Conservation (phyloP, 129 eudicot species). For the Erigeron canadensis region DNA sequence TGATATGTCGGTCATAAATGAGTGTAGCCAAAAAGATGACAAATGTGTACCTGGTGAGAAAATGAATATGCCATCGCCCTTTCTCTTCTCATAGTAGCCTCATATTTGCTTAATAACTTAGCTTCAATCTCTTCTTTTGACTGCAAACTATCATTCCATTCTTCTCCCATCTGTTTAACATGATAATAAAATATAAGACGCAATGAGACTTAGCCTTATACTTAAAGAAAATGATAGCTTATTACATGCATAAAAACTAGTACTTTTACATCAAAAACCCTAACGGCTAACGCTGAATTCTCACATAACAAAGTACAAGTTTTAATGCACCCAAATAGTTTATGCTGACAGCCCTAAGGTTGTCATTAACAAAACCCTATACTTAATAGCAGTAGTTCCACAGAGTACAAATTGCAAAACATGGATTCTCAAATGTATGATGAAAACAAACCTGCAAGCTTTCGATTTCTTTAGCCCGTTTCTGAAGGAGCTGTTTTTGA, state of each 20-base stretch:
- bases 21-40: background rate
- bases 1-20: background rate
- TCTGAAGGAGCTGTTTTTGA: constrained; percentile 79
- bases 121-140: constrained; percentile 89
- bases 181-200: background rate
- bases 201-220: background rate
- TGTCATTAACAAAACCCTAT: no score
- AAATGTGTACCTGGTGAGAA: constrained; percentile 76
- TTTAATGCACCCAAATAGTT: no score
- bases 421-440: background rate
- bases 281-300: no score
- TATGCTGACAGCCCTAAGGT: no score
- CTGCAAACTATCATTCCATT: constrained; percentile 78
- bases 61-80: constrained; percentile 90
- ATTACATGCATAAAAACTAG: no score
- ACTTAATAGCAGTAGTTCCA: background rate
- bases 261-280: no score
- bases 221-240: background rate
- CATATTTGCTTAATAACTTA: constrained; percentile 65
- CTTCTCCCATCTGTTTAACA: constrained; percentile 68
- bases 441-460: constrained; percentile 51
- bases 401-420: background rate
- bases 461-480: constrained; percentile 81
- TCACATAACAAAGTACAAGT: no score
- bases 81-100: constrained; percentile 93